phyloP scores from a whole-genome alignment of 768 basidiomycete genomes.

The Neoboletus subvelutipes region DNA sequence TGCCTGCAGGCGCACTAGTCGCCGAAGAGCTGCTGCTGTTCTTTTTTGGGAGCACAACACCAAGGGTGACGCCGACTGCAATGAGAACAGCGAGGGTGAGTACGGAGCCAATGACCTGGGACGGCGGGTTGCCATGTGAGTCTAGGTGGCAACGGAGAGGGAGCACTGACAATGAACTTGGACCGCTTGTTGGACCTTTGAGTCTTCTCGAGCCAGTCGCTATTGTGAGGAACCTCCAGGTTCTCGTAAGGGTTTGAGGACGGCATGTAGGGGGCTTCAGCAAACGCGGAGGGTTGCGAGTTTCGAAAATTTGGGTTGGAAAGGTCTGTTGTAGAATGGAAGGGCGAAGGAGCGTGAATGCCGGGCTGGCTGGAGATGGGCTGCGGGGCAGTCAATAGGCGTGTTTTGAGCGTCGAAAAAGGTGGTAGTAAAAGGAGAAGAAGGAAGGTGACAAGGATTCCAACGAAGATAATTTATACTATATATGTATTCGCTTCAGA shows the following conservation, averaged over 20 bases:
- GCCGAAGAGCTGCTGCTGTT: slow-evolving; percentile 37
- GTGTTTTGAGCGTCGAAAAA: background rate
- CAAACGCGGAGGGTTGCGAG: slow-evolving; percentile 23
- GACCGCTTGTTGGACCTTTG: slow-evolving; percentile 40
- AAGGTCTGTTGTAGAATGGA: slow-evolving; percentile 19
- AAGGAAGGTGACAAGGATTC: background rate
- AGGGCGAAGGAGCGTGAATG: slow-evolving; percentile 37
- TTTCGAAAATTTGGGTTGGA: slow-evolving; percentile 26
- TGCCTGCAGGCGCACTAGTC: slow-evolving; percentile 21
- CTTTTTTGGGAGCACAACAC: slow-evolving; percentile 62
- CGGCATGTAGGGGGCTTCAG: slow-evolving; percentile 26
- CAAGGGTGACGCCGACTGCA: slow-evolving; percentile 59
- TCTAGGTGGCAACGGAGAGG: background rate
- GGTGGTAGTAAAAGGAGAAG: slow-evolving; percentile 1
- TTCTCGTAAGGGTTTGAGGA: slow-evolving; percentile 33
- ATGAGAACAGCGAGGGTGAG: slow-evolving; percentile 51
- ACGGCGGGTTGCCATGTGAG: slow-evolving; percentile 1
- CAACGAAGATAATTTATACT: slow-evolving; percentile 2
- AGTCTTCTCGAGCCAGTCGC: slow-evolving; percentile 42
- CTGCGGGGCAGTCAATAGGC: slow-evolving; percentile 30
- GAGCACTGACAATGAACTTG: slow-evolving; percentile 54
- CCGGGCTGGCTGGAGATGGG: slow-evolving; percentile 33
- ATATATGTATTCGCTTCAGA: slow-evolving; percentile 3
- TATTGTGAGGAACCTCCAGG: slow-evolving; percentile 33
- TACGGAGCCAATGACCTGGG: slow-evolving; percentile 52